These are phyloP conservation scores for Candida ponderosae DNA, from an alignment of 805 yeast species.

Conservation along the genomic window DNA sequence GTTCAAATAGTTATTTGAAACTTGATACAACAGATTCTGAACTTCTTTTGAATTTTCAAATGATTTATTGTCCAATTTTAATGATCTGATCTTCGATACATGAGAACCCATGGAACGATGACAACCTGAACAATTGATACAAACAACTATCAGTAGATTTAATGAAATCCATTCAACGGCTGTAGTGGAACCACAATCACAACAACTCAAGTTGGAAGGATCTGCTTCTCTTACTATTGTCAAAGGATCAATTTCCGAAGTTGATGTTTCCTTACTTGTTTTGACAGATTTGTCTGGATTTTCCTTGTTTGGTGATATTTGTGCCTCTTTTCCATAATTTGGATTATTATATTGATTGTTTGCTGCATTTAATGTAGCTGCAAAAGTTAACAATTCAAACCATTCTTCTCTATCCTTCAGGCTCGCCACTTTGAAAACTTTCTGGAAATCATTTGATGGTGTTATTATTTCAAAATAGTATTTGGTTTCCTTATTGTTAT, in stretches of 20 bases:
- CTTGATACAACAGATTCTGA: conserved; percentile 45
- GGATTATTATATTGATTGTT: conserved; percentile 3
- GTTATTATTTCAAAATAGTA: conserved; percentile 74
- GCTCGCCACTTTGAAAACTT: conserved; percentile 66
- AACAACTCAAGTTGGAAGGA: conserved; percentile 57
- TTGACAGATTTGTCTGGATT: conserved; percentile 1
- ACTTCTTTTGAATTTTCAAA: conserved; percentile 49
- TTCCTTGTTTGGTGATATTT: neutral
- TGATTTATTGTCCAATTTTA: conserved; percentile 58
- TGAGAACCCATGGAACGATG: conserved; percentile 84
- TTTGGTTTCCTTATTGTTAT: conserved; percentile 8
- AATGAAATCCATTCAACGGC: conserved; percentile 85
- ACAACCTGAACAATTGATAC: conserved; percentile 83
- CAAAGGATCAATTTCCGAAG: conserved; percentile 5
- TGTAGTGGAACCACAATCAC: conserved; percentile 64
- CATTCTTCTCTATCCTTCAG: conserved; percentile 63
- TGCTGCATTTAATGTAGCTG: conserved; percentile 29
- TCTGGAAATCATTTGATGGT: conserved; percentile 49
- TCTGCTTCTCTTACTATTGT: conserved; percentile 25
- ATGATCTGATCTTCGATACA: conserved; percentile 68
- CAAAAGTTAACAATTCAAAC: conserved; percentile 55
- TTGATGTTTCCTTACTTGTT: neutral
- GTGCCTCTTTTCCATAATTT: neutral
- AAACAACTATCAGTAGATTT: conserved; percentile 61
- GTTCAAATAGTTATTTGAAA: conserved; percentile 50